These are phyloP conservation scores for Fusarium piperis DNA, from an alignment of 2,329 filamentous ascomycete species.

Conservation along the genomic window DNA sequence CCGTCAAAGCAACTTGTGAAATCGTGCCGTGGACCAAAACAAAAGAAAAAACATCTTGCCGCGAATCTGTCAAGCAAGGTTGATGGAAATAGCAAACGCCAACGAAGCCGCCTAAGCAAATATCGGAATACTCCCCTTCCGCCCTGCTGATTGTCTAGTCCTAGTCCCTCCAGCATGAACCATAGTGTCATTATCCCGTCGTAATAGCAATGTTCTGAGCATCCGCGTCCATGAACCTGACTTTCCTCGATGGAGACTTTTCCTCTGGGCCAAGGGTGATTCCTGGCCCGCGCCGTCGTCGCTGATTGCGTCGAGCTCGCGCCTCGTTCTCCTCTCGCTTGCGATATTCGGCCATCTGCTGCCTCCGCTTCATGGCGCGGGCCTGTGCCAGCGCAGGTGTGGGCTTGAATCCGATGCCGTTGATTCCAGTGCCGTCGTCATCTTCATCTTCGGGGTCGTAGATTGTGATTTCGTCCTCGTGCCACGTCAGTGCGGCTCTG, in stretches of 20 bases:
- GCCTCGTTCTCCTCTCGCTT: slow-evolving; percentile 70
- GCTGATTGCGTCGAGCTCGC: slow-evolving; percentile 63
- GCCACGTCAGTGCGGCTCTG: slow-evolving; percentile 71
- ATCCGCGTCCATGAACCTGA: slow-evolving; percentile 55
- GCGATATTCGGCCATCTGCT: slow-evolving; percentile 71
- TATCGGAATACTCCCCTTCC: background rate
- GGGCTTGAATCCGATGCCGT: slow-evolving; percentile 74
- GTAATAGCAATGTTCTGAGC: slow-evolving; percentile 43
- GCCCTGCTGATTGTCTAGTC: background rate
- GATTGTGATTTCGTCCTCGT: slow-evolving; percentile 73
- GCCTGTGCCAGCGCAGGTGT: slow-evolving; percentile 69
- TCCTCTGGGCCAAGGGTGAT: slow-evolving; percentile 38
- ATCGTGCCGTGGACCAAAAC: background rate
- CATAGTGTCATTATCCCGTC: slow-evolving; percentile 40
- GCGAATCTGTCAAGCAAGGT: background rate
- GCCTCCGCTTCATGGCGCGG: slow-evolving; percentile 64
- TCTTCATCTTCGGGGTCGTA: slow-evolving; percentile 72
- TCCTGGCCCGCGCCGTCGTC: slow-evolving; percentile 52
- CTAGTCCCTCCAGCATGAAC: background rate
- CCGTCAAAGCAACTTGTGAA: slow-evolving; percentile 3
- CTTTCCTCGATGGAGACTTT: slow-evolving; percentile 44
- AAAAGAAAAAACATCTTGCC: slow-evolving; percentile 1
- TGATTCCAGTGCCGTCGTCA: slow-evolving; percentile 73
- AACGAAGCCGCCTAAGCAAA: slow-evolving; percentile 10
- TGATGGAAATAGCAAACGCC: slow-evolving; percentile 22